Evolutionary conservation across 1,139 yeast species (phyloP).

Genomic region (Saccharomyces hybrid): DNA sequence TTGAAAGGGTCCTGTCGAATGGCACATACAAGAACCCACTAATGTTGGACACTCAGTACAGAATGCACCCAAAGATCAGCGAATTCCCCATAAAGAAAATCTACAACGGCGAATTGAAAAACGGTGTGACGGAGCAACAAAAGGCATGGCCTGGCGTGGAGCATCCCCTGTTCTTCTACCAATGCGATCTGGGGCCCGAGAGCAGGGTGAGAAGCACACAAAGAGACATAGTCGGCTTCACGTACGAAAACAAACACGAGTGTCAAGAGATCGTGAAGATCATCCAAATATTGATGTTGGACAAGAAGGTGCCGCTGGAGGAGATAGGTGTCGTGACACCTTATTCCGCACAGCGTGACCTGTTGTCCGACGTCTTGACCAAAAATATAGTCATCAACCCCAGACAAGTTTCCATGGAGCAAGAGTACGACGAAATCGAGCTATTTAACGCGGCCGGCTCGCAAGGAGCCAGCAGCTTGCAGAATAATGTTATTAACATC

Average conservation of each 20-base stretch:
- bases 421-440: conserved; percentile 46
- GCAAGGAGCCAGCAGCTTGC: conserved; percentile 27
- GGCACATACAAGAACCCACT: conserved; percentile 52
- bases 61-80: conserved; percentile 65
- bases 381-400: conserved; percentile 53
- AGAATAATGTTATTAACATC: conserved; percentile 44
- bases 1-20: conserved; percentile 50
- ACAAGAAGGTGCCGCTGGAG: conserved; percentile 42
- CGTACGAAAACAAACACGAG: conserved; percentile 51
- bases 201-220: conserved; percentile 40
- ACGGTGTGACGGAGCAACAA: conserved; percentile 50
- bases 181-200: conserved; percentile 39
- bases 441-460: conserved; percentile 26
- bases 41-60: conserved; percentile 64
- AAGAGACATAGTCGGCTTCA: conserved; percentile 38
- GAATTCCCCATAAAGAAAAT: conserved; percentile 54
- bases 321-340: conserved; percentile 66
- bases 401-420: conserved; percentile 37
- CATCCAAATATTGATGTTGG: conserved; percentile 43
- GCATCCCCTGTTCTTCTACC: conserved; percentile 50
- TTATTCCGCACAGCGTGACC: conserved; percentile 64
- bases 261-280: conserved; percentile 40
- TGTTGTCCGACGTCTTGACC: conserved; percentile 44
- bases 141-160: conserved; percentile 39
- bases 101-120: conserved; percentile 46